A percentile compares a stretch with the other conserved stretches of the same genome.
Evolutionary conservation across 169 alveolate species (phyloP).

Genomic region (Cryptosporidium viatorum): DNA sequence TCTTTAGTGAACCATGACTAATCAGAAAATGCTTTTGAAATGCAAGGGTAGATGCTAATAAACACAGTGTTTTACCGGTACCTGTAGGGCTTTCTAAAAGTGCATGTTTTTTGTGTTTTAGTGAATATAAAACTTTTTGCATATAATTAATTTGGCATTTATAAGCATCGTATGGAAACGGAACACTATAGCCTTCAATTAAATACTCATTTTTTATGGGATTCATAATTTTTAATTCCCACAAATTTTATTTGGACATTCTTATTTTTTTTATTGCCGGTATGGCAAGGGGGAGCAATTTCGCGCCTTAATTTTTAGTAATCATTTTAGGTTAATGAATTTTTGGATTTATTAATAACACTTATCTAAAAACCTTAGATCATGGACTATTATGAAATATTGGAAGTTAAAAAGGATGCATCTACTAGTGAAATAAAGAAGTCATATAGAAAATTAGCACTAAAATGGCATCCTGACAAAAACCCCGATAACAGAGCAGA

Average conservation of each 20-base stretch:
- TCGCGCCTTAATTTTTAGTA: constrained; percentile 8
- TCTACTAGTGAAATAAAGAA: constrained; percentile 80
- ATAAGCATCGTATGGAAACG: constrained; percentile 91
- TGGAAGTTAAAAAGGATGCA: constrained; percentile 85
- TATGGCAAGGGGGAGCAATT: constrained; percentile 20
- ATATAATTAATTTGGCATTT: constrained; percentile 84
- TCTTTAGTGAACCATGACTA: constrained; percentile 39
- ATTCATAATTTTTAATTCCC: constrained; percentile 36
- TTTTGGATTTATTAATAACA: background rate
- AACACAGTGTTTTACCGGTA: constrained; percentile 95
- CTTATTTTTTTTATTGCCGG: constrained; percentile 7
- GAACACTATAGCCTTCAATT: constrained; percentile 78
- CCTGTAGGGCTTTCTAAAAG: constrained; percentile 97
- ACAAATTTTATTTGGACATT: constrained; percentile 3
- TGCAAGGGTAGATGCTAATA: constrained; percentile 92
- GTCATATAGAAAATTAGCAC: constrained; percentile 86
- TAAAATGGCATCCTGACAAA: constrained; percentile 88
- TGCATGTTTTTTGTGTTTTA: constrained; percentile 86
- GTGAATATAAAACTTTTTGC: constrained; percentile 85
- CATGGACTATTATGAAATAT: constrained; percentile 85
- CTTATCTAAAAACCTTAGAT: constrained; percentile 2
- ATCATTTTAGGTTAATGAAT: background rate
- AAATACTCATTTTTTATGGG: constrained; percentile 39
- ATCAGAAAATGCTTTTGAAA: constrained; percentile 69
- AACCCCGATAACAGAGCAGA: constrained; percentile 86